Evolutionary conservation across 2,329 filamentous ascomycete species (phyloP).

Genomic region (Zymoseptoria pseudotritici): DNA sequence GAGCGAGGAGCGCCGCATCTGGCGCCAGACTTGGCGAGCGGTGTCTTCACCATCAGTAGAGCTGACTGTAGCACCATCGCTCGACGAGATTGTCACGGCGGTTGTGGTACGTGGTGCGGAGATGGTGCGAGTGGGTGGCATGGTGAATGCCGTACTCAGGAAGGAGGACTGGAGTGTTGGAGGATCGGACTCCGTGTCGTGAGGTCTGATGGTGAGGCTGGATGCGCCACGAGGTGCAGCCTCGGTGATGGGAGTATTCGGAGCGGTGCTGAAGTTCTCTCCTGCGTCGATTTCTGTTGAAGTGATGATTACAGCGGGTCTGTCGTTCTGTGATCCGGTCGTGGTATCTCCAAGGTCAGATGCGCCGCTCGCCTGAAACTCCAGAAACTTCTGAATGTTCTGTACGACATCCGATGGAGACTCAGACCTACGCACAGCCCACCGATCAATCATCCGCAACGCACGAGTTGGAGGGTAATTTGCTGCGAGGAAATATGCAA

Average conservation of each 20-base stretch:
- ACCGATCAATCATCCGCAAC: constrained; percentile 20
- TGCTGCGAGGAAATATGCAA: constrained; percentile 19
- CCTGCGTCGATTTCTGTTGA: constrained; percentile 15
- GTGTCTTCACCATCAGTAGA: constrained; percentile 17
- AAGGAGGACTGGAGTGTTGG: constrained; percentile 1
- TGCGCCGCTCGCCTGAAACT: background rate
- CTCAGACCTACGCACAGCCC: constrained; percentile 8
- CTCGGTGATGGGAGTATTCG: constrained; percentile 4
- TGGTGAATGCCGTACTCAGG: constrained; percentile 4
- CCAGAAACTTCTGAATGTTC: constrained; percentile 9
- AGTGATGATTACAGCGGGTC: constrained; percentile 16
- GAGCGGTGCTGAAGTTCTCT: background rate
- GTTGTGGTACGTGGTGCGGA: constrained; percentile 10
- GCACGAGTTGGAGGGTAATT: constrained; percentile 18
- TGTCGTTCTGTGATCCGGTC: constrained; percentile 2
- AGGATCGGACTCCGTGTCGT: background rate
- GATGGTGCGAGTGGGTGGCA: constrained; percentile 6
- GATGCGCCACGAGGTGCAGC: background rate
- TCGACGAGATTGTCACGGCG: constrained; percentile 1
- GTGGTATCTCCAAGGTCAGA: background rate
- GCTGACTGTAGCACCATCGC: constrained; percentile 4
- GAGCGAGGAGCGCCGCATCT: constrained; percentile 30
- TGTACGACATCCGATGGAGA: constrained; percentile 4
- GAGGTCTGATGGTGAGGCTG: background rate
- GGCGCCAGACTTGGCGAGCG: constrained; percentile 32